phyloP scores from a whole-genome alignment of 2,329 filamentous ascomycete species.

The Onygena corvina region DNA sequence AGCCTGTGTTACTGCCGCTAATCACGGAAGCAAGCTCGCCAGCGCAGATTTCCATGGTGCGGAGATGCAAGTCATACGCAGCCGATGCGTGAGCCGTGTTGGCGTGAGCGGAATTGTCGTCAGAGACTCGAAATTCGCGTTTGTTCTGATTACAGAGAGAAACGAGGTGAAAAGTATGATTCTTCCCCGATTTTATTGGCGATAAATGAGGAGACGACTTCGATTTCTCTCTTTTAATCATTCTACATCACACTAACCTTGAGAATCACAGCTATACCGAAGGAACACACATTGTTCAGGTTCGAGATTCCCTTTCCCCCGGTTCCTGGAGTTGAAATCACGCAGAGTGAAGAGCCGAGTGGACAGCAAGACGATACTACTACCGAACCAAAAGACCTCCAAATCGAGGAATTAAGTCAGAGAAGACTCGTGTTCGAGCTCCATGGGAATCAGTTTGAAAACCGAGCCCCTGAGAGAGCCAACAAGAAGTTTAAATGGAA shows the following conservation, averaged over 20 bases:
- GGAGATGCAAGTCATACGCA: constrained; percentile 66
- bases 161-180: constrained; percentile 55
- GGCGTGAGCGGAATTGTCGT: constrained; percentile 78
- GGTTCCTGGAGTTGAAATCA: background rate
- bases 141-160: constrained; percentile 66
- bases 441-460: constrained; percentile 75
- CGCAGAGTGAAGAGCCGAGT: background rate
- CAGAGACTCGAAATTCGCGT: constrained; percentile 72
- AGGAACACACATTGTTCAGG: constrained; percentile 77
- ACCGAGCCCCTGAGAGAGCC: constrained; percentile 68
- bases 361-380: too few relatives aligned
- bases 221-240: too few relatives aligned
- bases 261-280: constrained; percentile 60
- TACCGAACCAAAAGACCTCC: background rate
- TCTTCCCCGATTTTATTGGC: constrained; percentile 8
- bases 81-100: constrained; percentile 67
- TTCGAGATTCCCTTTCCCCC: constrained; percentile 51
- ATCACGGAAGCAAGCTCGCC: constrained; percentile 50
- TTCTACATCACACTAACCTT: too few relatives aligned
- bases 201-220: too few relatives aligned
- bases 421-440: constrained; percentile 64
- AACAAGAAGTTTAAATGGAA: constrained; percentile 87
- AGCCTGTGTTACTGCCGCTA: constrained; percentile 43
- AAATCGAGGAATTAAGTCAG: background rate
- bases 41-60: constrained; percentile 90